Base-by-base conservation (phyloP, 192 early-diverging fungal species). In the Glomus cerebriforme region DNA sequence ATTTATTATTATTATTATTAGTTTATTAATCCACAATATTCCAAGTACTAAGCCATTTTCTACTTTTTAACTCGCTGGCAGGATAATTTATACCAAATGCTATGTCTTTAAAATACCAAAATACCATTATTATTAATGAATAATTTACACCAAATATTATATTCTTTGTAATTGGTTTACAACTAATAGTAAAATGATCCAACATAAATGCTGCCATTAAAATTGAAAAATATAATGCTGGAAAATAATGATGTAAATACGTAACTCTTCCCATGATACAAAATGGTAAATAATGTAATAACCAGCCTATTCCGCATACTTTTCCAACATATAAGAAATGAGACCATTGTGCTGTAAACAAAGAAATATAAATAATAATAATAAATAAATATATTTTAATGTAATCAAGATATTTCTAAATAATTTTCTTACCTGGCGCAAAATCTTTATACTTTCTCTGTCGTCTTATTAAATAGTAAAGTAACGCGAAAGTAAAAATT, bases 241-340 rank as follows among this genome's bases (percentile, higher is more conserved):
- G 96, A 87, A 98, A 97, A 82, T 98, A 98, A 83, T 98, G 98
- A 82, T 99, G 98, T 39, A 98, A 83, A 70, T 98, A 99, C 0
- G 93, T 95, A 58, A 98, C 96, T 43, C 98, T 93, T 39, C 97
- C 97, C 95, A 99, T 98, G 62, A 98, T 89, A 78, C 86, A 97
- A 87, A 98, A 98, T 26, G 97, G 97, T 43, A 93, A 60, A 83
- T 97, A 99, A 83, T 99, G 98, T 64, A 98, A 81, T 62, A 92
- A 86, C 97, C 96, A 99, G 17, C 96, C 97, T 45, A 92, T 82
- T 31, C 92, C 86, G 49, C 95, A 88, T 22, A 94, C 81, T 80
- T 95, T 92, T 32, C 86, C 87, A 15, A 87, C 90, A 70, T 89
- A 93, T 26, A 86, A 76, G 75, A 96, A 96, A 24, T 92, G 81